Percentiles rank a stretch among this genome's conserved stretches.
These are phyloP conservation scores for Phtheirospermum japonicum DNA, from an alignment of 257 asterid genomes.

Conservation along the genomic window DNA sequence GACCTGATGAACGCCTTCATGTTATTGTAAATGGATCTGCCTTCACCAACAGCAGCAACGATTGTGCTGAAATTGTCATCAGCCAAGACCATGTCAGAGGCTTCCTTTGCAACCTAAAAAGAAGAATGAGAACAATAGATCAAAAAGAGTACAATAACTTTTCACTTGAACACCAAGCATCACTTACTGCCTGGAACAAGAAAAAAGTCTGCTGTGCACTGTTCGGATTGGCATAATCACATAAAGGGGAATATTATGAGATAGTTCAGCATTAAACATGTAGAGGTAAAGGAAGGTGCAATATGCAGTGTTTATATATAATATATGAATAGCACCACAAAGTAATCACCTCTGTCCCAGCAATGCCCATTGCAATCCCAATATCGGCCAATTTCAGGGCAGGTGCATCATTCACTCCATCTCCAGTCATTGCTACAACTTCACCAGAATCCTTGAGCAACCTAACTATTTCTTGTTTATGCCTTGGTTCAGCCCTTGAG, in stretches of 20 bases:
- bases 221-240: slow-evolving; percentile 1
- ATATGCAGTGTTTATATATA: not conserved
- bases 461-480: slow-evolving; percentile 97
- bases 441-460: slow-evolving; percentile 93
- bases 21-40: slow-evolving; percentile 62
- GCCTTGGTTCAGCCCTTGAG: slow-evolving; percentile 99
- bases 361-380: slow-evolving; percentile 98
- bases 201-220: not conserved
- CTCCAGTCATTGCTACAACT: slow-evolving; percentile 99
- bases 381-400: slow-evolving; percentile 94
- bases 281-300: not conserved
- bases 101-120: slow-evolving; percentile 93
- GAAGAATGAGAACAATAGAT: slow-evolving; percentile 4
- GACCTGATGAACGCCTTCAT: slow-evolving; percentile 99
- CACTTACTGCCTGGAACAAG: not conserved
- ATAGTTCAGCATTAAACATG: not conserved
- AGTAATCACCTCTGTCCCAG: slow-evolving; percentile 94
- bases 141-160: not conserved
- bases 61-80: slow-evolving; percentile 97
- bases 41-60: slow-evolving; percentile 99
- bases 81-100: slow-evolving; percentile 98
- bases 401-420: slow-evolving; percentile 98
- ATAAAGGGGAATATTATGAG: not conserved
- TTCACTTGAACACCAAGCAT: slow-evolving; percentile 10
- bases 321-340: too few species aligned